Base-by-base conservation (phyloP, 2,329 filamentous ascomycete species). In the Trichoderma asperellum region DNA sequence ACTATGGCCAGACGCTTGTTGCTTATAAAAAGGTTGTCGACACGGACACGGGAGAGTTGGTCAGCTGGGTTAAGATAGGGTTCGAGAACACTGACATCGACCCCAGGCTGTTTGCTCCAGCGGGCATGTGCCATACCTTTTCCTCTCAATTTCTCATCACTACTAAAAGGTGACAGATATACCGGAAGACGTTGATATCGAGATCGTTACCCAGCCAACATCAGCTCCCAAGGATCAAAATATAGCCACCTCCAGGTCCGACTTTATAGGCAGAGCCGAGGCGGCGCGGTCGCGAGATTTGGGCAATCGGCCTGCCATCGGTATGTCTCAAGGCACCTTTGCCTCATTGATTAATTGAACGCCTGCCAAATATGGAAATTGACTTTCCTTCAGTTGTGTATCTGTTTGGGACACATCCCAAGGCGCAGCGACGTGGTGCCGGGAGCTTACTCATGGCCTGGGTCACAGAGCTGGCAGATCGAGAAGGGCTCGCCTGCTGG, bases 1-100 rank as follows among this genome's bases (percentile, higher is more conserved):
- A 59, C 32, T 59, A 59, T 32, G 34, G 56, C 8, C 29, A 59
- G 32, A 5, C 29, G 6, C n/a, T 32, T 18, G 21, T 59, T 35
- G 32, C 21, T 18, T 59, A 59, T 12, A 59, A 59, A 24, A 59
- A 59, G 21, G 56, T 59, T 1, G 14, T 35, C 16, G 56, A 59
- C 32, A 37, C 18, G 8, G 56, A 59, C 10, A 37, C 56, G 2
- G 56, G 56, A 37, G 56, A 59, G 32, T 4, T 59, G 8, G 56
- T 59, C 21, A 21, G 56, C 56, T 59, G 56, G 56, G 21, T 40
- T 6, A 59, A 59, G 56, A 21, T 59, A 35, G 56, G 16, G 16
- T 59, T 59, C 12, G 56, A 59, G 32, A 59, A 59, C 21, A 59
- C 56, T 18, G 18, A 59, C 18, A 21, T 59, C 21, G 56, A 59